Evolutionary conservation across 495 filamentous ascomycete species (phyloP), one percentile per base, ranked within the genome.

Genomic region (Penicillium bovifimosum): DNA sequence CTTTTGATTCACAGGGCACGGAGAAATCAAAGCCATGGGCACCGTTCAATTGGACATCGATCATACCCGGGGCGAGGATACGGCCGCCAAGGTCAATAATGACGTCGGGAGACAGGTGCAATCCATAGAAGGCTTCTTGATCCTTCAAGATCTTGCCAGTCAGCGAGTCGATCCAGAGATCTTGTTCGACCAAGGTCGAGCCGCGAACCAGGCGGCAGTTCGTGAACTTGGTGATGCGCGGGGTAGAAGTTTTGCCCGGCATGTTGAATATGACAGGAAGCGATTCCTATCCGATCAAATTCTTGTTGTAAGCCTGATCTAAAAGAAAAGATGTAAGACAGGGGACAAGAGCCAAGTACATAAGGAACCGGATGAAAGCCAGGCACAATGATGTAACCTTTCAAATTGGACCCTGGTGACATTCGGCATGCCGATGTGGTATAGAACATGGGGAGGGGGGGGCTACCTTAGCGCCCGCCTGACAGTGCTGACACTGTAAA

Each of bases 1-100:
- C 63, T 11, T 80, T 75, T 34, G 79, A 74, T 38, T 84, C 77
- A n/a, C 84, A 78, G 6, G 86, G 80, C 2, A 88, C 72, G 1
- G 87, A 91, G 66, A 92, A 92, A 70, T 93, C 88, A 72, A 92
- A 90, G 40, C 90, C 89, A 53, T 86, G 86, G 6, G 85, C 87
- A 36, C 90, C 90, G 59, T 95, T 95, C 40, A 92, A 77, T 62
- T 95, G 90, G 41, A 87, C 83, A 60, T 95, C 90, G 59, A 95
- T 88, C 57, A 93, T 78, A 11, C 88, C 90, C 0, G 89, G 88
- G 10, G 87, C 80, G 18, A 95, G 58, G 59, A 93, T 90, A 53
- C 85, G 84, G 41, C 86, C 86, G n/a, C 80, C 75, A 10, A 93
- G 80, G 58, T 95, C 80, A 57, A 93, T 73, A 45, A 83, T 66